These are phyloP conservation scores for Amylostereum areolatum DNA, from an alignment of 1,284 basidiomycete species.

Conservation along the genomic window DNA sequence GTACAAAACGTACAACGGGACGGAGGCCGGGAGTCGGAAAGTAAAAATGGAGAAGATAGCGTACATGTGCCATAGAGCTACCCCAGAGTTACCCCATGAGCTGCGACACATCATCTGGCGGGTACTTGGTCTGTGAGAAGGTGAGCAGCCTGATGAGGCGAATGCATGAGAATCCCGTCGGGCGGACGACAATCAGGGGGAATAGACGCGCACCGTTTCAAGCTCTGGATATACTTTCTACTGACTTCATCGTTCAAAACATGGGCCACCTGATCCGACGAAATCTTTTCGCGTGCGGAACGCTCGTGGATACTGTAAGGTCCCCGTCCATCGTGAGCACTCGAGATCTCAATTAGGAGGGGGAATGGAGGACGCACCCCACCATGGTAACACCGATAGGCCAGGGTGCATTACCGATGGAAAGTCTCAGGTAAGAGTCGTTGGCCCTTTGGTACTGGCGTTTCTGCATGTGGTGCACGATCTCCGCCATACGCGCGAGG, in stretches of 20 bases:
- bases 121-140: slow-evolving; percentile 92
- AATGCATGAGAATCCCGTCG: slow-evolving; percentile 5
- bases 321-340: not conserved
- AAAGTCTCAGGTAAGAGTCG: slow-evolving; percentile 93
- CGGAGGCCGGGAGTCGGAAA: too few species aligned
- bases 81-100: slow-evolving; percentile 80
- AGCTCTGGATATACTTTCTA: slow-evolving; percentile 96
- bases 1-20: too few species aligned
- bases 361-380: slow-evolving; percentile 51
- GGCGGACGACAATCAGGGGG: slow-evolving; percentile 1
- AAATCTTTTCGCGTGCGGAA: slow-evolving; percentile 95
- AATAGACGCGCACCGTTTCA: slow-evolving; percentile 70
- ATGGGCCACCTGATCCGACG: slow-evolving; percentile 94
- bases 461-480: slow-evolving; percentile 94
- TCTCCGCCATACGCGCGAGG: slow-evolving; percentile 86
- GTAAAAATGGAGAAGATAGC: too few species aligned
- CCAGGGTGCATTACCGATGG: slow-evolving; percentile 99
- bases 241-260: slow-evolving; percentile 99
- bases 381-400: slow-evolving; percentile 99
- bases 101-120: slow-evolving; percentile 86
- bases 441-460: slow-evolving; percentile 94
- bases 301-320: slow-evolving; percentile 87
- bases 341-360: not conserved
- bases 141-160: slow-evolving; percentile 65
- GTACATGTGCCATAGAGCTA: too few species aligned